Conservation (phyloP, 2,329 filamentous ascomycete species). For the Aspergillus costaricaensis region DNA sequence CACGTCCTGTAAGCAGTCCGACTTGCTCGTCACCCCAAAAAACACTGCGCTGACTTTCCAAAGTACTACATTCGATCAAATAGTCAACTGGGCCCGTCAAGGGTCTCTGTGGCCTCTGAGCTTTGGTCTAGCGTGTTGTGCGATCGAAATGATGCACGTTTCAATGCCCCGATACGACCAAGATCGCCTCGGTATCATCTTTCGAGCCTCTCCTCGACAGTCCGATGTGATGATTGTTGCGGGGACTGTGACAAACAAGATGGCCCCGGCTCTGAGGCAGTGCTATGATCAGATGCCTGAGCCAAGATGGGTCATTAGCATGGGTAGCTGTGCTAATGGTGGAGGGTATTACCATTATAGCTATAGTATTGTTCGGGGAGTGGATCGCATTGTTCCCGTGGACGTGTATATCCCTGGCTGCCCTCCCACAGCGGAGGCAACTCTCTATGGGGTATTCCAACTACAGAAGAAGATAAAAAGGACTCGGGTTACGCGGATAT, state of each 20-base stretch:
- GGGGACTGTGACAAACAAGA: conserved; percentile 90
- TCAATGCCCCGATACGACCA: conserved; percentile 88
- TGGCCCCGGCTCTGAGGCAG: conserved; percentile 84
- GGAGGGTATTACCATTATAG: conserved; percentile 87
- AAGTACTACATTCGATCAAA: conserved; percentile 5
- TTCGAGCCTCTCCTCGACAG: conserved; percentile 83
- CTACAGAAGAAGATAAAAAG: conserved; percentile 73
- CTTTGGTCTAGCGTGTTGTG: conserved; percentile 86
- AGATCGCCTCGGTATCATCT: conserved; percentile 84
- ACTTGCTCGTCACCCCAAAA: too few species aligned
- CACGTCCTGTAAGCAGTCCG: neutral
- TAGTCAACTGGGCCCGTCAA: conserved; percentile 78
- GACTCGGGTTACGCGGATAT: conserved; percentile 53
- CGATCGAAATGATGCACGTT: conserved; percentile 89
- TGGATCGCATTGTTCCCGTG: conserved; percentile 75
- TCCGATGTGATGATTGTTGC: conserved; percentile 92
- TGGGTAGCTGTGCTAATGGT: conserved; percentile 83
- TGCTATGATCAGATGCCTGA: conserved; percentile 96
- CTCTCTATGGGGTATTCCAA: conserved; percentile 68
- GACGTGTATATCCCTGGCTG: conserved; percentile 80
- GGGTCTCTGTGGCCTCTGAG: conserved; percentile 86
- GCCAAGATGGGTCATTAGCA: conserved; percentile 81
- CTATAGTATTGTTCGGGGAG: conserved; percentile 74
- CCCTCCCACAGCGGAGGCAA: conserved; percentile 55
- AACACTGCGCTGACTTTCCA: neutral